phyloP scores from a whole-genome alignment of 1,284 basidiomycete species.

The Neolentinus lepideus region DNA sequence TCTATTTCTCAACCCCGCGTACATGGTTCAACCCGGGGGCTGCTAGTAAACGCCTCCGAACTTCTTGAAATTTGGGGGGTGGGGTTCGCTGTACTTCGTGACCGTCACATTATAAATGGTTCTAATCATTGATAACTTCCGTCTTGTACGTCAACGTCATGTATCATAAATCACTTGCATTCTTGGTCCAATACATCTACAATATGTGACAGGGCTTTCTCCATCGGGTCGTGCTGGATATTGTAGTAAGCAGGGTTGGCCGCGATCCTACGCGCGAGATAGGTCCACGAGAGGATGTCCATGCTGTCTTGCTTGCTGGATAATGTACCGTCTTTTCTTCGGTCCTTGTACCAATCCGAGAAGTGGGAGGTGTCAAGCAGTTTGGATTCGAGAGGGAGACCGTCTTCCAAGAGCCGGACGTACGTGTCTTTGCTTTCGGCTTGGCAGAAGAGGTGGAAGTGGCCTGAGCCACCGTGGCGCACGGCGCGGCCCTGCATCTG shows the following conservation, averaged over 20 bases:
- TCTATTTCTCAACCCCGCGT: too few relatives aligned
- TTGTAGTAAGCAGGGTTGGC: slow-evolving; percentile 90
- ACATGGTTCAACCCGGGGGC: too few relatives aligned
- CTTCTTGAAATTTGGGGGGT: too few relatives aligned
- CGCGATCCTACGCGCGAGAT: slow-evolving; percentile 63
- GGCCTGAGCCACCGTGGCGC: slow-evolving; percentile 52
- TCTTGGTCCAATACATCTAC: slow-evolving; percentile 51
- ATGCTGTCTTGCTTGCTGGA: slow-evolving; percentile 62
- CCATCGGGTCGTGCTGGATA: slow-evolving; percentile 31
- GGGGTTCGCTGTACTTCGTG: too few relatives aligned
- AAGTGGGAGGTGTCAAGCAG: slow-evolving; percentile 52
- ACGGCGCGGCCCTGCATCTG: slow-evolving; percentile 89
- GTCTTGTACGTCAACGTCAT: neutral
- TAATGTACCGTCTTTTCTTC: slow-evolving; percentile 32
- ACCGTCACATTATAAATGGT: too few relatives aligned
- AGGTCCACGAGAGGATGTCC: slow-evolving; percentile 79
- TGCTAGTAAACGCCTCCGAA: too few relatives aligned
- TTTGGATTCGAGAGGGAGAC: slow-evolving; percentile 84
- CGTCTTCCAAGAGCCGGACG: slow-evolving; percentile 77
- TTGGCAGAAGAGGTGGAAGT: slow-evolving; percentile 85
- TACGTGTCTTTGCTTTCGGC: slow-evolving; percentile 75
- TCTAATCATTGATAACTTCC: neutral
- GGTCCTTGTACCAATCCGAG: slow-evolving; percentile 42
- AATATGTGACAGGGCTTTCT: slow-evolving; percentile 60
- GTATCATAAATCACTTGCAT: slow-evolving; percentile 6